Evolutionary conservation across 164 flowering plant genomes (phyloP).

Genomic region (Berberis vulgaris): DNA sequence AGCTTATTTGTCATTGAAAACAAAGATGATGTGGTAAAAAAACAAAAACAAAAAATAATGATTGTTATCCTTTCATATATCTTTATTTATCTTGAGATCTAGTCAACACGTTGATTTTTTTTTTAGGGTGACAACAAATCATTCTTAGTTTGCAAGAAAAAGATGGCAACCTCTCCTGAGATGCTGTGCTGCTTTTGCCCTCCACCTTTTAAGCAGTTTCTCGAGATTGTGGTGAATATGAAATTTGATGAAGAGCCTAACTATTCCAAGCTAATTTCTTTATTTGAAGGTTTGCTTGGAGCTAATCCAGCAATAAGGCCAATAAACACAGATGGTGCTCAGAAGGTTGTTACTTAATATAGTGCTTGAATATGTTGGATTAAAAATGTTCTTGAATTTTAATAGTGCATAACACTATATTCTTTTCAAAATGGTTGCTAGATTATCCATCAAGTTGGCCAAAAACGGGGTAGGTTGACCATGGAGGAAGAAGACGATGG

Average conservation of each 20-base stretch:
- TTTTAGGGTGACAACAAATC: conserved; percentile 84
- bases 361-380: not conserved
- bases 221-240: conserved; percentile 77
- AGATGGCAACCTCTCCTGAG: conserved; percentile 84
- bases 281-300: conserved; percentile 70
- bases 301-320: conserved; percentile 77
- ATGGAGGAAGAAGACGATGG: conserved; percentile 69
- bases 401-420: not conserved
- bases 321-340: conserved; percentile 84
- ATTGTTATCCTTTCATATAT: not conserved
- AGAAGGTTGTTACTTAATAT: conserved; percentile 36
- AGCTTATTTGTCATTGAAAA: too few relatives aligned
- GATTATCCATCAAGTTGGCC: conserved; percentile 74
- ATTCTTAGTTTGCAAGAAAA: conserved; percentile 80
- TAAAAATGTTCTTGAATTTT: not conserved
- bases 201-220: conserved; percentile 64
- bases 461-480: conserved; percentile 71
- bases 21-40: too few relatives aligned
- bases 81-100: not conserved
- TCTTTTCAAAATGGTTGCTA: conserved; percentile 9
- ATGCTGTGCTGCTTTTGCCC: conserved; percentile 76
- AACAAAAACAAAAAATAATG: too few relatives aligned
- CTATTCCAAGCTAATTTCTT: conserved; percentile 61
- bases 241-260: conserved; percentile 92
- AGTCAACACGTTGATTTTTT: not conserved